Base-by-base conservation (phyloP, 2,329 filamentous ascomycete genomes). In the Cryphonectria parasitica region DNA sequence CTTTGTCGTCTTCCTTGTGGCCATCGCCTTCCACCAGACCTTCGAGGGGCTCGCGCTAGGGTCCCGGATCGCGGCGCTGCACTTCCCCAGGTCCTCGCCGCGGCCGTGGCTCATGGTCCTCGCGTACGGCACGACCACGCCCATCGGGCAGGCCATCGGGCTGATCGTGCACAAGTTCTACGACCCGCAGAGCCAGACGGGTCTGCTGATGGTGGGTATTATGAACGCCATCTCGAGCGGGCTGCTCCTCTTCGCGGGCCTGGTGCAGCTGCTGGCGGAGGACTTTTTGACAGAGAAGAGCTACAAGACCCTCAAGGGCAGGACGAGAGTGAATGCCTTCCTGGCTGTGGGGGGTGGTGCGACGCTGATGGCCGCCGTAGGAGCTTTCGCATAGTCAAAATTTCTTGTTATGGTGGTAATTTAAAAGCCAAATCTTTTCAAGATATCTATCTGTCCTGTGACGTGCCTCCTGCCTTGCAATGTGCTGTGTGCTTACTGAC, bases 1-100 rank as follows among this genome's bases (percentile, higher is more conserved):
- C 0, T 96, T 96, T 77, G 84, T 93, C 58, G 91, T 95, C 17
- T 92, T 96, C 73, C 84, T 96, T 0, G 85, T 95, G 41, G 93
- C 93, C 65, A 94, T 96, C 73, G 89, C 88, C 74, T 95, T 95
- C 80, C 93, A 96, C 77, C 92, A 97, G 82, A 94, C 92, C 0
- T 97, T 97, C 74, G 94, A 97, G 82, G 94, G 94, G 1, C 89
- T 97, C 19, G 94, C 94, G 0, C 87, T 97, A 5, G 94, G 94
- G 8, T 92, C 92, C 60, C 91, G 94, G 70, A 97, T 97, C 75
- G 92, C 93, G 0, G 91, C 92, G 13, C 89, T 97, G 39, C 89
- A 91, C 78, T 97, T 98, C 77, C 88, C 92, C 0, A 86, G 87
- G 28, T 86, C 87, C 2, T 95, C 92, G 0, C 82, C 88, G 1